These are phyloP conservation scores for Trichocladium antarcticum DNA, from an alignment of 495 filamentous ascomycete genomes.

Conservation along the genomic window DNA sequence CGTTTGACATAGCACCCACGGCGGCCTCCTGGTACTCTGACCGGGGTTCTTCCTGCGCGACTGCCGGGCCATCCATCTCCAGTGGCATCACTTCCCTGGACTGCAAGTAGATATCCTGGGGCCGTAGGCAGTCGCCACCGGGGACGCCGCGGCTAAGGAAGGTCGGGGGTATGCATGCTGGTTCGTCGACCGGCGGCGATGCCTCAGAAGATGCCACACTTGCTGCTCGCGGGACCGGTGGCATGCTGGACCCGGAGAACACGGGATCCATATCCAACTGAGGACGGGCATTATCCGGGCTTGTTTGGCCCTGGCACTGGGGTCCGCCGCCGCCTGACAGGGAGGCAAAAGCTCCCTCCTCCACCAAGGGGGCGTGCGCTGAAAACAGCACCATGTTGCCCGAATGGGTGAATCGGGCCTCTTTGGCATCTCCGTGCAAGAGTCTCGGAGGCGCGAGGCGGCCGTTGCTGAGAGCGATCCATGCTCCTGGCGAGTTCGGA, in stretches of 20 bases:
- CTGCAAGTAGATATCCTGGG: background rate
- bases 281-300: background rate
- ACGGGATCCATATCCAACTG: conserved; percentile 6
- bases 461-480: conserved; percentile 4
- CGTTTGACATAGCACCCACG: background rate
- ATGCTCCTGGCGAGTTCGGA: background rate
- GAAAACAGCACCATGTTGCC: background rate
- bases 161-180: conserved; percentile 4
- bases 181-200: background rate
- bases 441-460: background rate
- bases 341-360: conserved; percentile 3
- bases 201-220: background rate
- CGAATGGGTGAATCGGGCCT: background rate
- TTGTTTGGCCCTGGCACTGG: background rate
- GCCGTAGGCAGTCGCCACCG: background rate
- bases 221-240: background rate
- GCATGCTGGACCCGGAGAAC: background rate
- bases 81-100: background rate
- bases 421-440: background rate
- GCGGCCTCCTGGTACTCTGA: background rate
- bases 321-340: background rate
- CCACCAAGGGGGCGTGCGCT: background rate
- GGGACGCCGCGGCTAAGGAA: background rate
- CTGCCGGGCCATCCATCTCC: background rate
- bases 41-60: background rate